A percentile compares a stretch with the other conserved stretches of the same genome.
Evolutionary conservation across 371 early-diverging fungal genomes (phyloP).

Genomic region (Massospora cicadina): DNA sequence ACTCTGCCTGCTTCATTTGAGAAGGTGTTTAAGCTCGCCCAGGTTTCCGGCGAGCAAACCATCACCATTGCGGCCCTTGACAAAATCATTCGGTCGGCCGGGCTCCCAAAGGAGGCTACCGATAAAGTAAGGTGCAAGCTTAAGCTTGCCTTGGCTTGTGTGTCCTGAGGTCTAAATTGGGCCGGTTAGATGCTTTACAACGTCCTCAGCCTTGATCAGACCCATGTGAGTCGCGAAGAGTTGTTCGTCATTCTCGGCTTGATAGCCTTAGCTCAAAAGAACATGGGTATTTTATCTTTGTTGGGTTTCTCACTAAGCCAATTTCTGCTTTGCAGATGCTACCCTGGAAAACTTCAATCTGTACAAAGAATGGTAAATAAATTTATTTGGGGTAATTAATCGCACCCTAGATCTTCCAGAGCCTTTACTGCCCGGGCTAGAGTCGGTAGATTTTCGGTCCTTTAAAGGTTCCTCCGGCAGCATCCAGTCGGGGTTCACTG

Average conservation of each 20-base stretch:
- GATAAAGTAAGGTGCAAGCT: slow-evolving; percentile 27
- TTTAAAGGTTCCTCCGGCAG: slow-evolving; percentile 2
- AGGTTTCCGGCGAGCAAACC: slow-evolving; percentile 24
- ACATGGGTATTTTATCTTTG: slow-evolving; percentile 28
- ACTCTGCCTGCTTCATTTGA: slow-evolving; percentile 8
- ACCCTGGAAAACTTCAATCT: slow-evolving; percentile 27
- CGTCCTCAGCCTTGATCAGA: slow-evolving; percentile 26
- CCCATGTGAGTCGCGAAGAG: slow-evolving; percentile 21
- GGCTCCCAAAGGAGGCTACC: slow-evolving; percentile 24
- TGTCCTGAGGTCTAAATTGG: no score
- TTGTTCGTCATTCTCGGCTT: slow-evolving; percentile 51
- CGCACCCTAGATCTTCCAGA: slow-evolving; percentile 15
- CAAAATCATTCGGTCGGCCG: slow-evolving; percentile 26
- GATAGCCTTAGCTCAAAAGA: slow-evolving; percentile 53
- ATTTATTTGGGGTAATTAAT: not conserved
- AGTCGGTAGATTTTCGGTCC: slow-evolving; percentile 12
- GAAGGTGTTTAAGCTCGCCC: slow-evolving; percentile 31
- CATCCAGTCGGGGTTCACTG: not conserved
- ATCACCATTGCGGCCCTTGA: slow-evolving; percentile 29
- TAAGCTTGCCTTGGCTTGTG: not conserved
- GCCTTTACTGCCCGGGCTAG: slow-evolving; percentile 13
- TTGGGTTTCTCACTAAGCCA: not conserved
- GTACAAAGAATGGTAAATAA: slow-evolving; percentile 26
- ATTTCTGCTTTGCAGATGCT: slow-evolving; percentile 14
- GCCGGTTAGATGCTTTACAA: slow-evolving; percentile 17